These are phyloP conservation scores for Phytophthora gonapodyides DNA, from an alignment of 352 stramenopile genomes.

Conservation along the genomic window DNA sequence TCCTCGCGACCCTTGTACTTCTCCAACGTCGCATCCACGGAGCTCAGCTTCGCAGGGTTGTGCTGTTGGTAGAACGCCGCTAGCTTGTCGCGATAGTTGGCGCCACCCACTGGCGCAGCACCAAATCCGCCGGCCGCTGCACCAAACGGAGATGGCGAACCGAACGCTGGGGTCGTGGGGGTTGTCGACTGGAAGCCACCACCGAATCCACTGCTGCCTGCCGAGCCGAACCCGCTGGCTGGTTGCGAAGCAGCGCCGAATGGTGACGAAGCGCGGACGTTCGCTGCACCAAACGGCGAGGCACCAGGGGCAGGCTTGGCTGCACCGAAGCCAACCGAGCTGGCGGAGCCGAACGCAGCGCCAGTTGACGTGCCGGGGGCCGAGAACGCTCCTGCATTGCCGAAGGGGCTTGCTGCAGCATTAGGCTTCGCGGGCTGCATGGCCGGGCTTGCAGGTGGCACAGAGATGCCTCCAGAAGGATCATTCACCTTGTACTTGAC, in stretches of 20 bases:
- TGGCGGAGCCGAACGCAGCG: conserved; percentile 47
- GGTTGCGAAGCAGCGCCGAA: conserved; percentile 45
- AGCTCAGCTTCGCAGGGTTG: conserved; percentile 71
- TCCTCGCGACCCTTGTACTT: conserved; percentile 80
- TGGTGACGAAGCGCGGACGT: conserved; percentile 37
- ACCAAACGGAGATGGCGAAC: conserved; percentile 42
- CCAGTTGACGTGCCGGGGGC: conserved; percentile 18
- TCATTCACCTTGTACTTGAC: conserved; percentile 75
- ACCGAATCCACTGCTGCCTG: conserved; percentile 38
- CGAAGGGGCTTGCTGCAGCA: conserved; percentile 64
- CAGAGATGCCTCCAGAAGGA: conserved; percentile 6
- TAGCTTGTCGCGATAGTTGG: conserved; percentile 62
- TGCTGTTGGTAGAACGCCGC: conserved; percentile 75
- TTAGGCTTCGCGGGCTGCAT: conserved; percentile 45
- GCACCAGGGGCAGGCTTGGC: conserved; percentile 28
- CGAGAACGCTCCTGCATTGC: conserved; percentile 56
- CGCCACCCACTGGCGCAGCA: conserved; percentile 20
- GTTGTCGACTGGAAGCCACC: conserved; percentile 31
- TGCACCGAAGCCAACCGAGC: conserved; percentile 48
- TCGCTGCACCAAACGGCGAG: conserved; percentile 48
- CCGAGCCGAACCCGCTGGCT: conserved; percentile 29
- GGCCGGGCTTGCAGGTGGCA: conserved; percentile 38
- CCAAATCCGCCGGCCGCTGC: conserved; percentile 39
- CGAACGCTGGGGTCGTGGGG: conserved; percentile 27
- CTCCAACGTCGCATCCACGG: conserved; percentile 67